phyloP scores from a whole-genome alignment of 352 stramenopile genomes.

The Thraustochytrium striatum region DNA sequence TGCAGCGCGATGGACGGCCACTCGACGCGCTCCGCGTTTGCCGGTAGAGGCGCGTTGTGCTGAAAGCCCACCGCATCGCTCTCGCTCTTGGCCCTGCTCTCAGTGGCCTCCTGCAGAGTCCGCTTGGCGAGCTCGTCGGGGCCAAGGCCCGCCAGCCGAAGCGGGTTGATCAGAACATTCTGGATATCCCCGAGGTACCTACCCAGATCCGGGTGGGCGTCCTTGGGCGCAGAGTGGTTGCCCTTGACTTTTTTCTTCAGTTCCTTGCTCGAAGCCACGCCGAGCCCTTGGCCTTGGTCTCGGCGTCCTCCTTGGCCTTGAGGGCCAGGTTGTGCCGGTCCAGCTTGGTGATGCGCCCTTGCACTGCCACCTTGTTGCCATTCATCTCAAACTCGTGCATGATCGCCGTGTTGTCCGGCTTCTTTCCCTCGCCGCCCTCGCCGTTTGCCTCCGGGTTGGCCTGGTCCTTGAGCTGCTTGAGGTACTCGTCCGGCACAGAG shows the following conservation, averaged over 20 bases:
- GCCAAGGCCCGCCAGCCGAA: not conserved
- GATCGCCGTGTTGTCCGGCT: not conserved
- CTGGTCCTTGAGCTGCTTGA: not conserved
- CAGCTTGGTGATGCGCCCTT: constrained; percentile 10
- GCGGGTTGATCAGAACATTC: not conserved
- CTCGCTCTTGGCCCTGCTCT: not conserved
- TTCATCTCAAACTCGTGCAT: constrained; percentile 11
- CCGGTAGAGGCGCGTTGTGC: not conserved
- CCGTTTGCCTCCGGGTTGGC: not conserved
- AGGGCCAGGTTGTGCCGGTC: constrained; percentile 30
- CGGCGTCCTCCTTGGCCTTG: not conserved
- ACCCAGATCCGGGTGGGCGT: not conserved
- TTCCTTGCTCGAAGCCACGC: not conserved
- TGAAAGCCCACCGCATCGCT: not conserved
- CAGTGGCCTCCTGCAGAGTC: not conserved
- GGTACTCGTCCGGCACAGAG: constrained; percentile 5
- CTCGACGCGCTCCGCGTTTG: not conserved
- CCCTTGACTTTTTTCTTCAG: not conserved
- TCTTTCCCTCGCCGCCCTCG: not conserved
- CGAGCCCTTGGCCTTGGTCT: not conserved
- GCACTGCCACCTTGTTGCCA: not conserved
- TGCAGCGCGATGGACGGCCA: constrained; percentile 41
- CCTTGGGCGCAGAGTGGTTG: not conserved
- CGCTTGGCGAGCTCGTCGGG: not conserved
- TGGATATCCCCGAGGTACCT: constrained; percentile 10